These are phyloP conservation scores for Halophytophthora batemanensis DNA, from an alignment of 352 stramenopile species.

Conservation along the genomic window DNA sequence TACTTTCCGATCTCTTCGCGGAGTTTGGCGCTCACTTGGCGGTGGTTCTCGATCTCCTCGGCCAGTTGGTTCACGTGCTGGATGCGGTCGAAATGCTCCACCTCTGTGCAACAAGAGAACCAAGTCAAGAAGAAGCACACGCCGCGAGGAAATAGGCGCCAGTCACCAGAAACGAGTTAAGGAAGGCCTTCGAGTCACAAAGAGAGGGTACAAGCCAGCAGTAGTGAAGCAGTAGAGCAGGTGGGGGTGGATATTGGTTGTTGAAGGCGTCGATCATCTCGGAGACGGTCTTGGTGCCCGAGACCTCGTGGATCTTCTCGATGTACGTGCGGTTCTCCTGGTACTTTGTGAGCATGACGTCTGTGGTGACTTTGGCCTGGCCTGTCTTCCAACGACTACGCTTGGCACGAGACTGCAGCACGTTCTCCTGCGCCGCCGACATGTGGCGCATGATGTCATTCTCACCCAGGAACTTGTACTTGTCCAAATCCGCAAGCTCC, in stretches of 20 bases:
- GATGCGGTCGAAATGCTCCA: slow-evolving; percentile 80
- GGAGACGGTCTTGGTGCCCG: slow-evolving; percentile 68
- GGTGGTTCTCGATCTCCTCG: slow-evolving; percentile 79
- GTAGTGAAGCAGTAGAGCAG: neutral
- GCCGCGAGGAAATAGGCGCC: too few species aligned
- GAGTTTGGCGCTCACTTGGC: slow-evolving; percentile 60
- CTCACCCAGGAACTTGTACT: slow-evolving; percentile 68
- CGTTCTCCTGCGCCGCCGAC: slow-evolving; percentile 44
- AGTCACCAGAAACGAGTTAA: slow-evolving; percentile 7
- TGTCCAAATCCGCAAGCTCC: slow-evolving; percentile 48
- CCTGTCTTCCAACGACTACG: slow-evolving; percentile 68
- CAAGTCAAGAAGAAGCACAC: slow-evolving; percentile 19
- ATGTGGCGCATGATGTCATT: slow-evolving; percentile 70
- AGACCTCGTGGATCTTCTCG: slow-evolving; percentile 81
- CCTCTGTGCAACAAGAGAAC: slow-evolving; percentile 29
- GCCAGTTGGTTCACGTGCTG: slow-evolving; percentile 80
- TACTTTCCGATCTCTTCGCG: slow-evolving; percentile 82
- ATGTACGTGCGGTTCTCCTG: slow-evolving; percentile 80
- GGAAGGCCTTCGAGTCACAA: slow-evolving; percentile 1
- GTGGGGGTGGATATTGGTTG: slow-evolving; percentile 59
- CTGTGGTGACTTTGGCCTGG: slow-evolving; percentile 60
- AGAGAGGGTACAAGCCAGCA: slow-evolving; percentile 3
- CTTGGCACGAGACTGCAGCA: slow-evolving; percentile 46
- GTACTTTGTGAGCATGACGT: slow-evolving; percentile 69
- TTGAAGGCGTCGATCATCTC: slow-evolving; percentile 87